Evolutionary conservation across 352 stramenopile species (phyloP), one percentile per base, ranked within the genome.

Genomic region (Albugo laibachii): DNA sequence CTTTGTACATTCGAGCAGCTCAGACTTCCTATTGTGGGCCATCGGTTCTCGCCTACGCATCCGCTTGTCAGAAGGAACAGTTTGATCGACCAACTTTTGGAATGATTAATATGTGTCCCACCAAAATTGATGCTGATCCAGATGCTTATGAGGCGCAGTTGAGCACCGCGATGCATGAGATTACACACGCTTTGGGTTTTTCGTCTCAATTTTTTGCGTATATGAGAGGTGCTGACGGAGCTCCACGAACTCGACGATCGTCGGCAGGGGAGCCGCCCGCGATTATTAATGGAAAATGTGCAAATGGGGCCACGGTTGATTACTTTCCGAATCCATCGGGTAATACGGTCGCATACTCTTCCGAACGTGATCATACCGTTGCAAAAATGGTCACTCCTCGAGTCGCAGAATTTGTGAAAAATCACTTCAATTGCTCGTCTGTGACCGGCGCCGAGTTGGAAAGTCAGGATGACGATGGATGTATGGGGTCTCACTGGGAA

Each of bases 41-140:
- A 10, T 58, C 60, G 0, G 74, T 78, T 13, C 52, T 92, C 0
- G 79, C 74, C 11, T 92, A 86, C 52, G 76, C 79, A 0, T 68
- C 67, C 0, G 80, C 76, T 0, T 92, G 79, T 49, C 79, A 86
- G 49, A 84, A 83, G 39, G 76, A 92, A 50, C 74, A 89, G 45
- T 84, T 69, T 48, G 79, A 92, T 49, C 71, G 74, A 4, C 76
- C 74, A 11, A 88, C 70, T 13, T 85, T 89, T 48, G 76, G 79
- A 0, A 87, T 86, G 72, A 58, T 61, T 6, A 89, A 92, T 56
- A 86, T 89, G 41, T 92, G 79, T 39, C 76, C 79, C 2, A 54
- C 47, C 0, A 64, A 83, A 45, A 70, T 89, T 41, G 69, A 75
- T 21, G 68, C 57, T 3, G 62, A 72, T 14, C 47, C 58, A 13